phyloP scores from a whole-genome alignment of 225 moss, liverwort and hornwort genomes.

The Asterella californica region DNA sequence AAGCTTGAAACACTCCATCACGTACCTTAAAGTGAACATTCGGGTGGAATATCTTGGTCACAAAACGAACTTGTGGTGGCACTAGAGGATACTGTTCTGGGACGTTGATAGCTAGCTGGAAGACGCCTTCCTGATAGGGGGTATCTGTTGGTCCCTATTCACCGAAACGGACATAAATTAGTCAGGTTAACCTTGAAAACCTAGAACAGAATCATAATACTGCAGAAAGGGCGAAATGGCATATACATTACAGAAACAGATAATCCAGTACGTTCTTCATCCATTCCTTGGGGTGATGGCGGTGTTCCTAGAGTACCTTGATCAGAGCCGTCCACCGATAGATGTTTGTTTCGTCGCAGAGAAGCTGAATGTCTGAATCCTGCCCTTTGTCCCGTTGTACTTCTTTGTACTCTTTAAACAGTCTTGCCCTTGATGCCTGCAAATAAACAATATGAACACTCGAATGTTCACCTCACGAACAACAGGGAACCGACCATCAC shows the following conservation, averaged over 20 bases:
- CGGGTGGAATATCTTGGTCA: slow-evolving; percentile 94
- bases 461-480: neutral
- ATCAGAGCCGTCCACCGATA: slow-evolving; percentile 97
- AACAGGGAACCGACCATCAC: no score
- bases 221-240: neutral
- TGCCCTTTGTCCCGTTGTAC: slow-evolving; percentile 89
- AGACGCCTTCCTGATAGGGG: slow-evolving; percentile 93
- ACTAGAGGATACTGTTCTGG: slow-evolving; percentile 99
- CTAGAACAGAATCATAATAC: neutral
- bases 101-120: slow-evolving; percentile 94
- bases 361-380: slow-evolving; percentile 83
- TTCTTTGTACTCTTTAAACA: slow-evolving; percentile 98
- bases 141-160: slow-evolving; percentile 89
- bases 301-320: slow-evolving; percentile 37
- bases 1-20: neutral
- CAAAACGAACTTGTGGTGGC: slow-evolving; percentile 97
- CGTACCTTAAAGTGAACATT: slow-evolving; percentile 98
- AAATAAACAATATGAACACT: neutral
- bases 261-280: neutral
- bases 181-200: neutral
- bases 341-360: slow-evolving; percentile 92
- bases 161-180: neutral
- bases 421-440: slow-evolving; percentile 68
- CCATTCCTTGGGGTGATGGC: neutral
- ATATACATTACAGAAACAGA: neutral